A percentile compares a stretch with the other conserved stretches of the same genome.
Evolutionary conservation across 768 basidiomycete genomes (phyloP).

Genomic region (Artomyces pyxidatus): DNA sequence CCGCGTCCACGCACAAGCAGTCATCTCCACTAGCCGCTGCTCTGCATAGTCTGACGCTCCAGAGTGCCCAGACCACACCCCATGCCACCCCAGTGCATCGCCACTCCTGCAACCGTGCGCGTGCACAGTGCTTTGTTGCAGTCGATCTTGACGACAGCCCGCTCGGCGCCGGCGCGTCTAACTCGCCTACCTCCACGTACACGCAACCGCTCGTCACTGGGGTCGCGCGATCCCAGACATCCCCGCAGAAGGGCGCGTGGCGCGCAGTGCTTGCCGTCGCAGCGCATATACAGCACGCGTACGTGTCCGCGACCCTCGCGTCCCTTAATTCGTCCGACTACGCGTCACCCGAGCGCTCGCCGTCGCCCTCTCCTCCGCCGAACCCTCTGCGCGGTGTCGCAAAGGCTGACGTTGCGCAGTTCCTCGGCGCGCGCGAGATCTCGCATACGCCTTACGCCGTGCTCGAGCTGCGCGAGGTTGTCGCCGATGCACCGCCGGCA

Average conservation of each 20-base stretch:
- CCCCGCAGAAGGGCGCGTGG: conserved; percentile 7
- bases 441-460: conserved; percentile 3
- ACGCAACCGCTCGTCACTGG: background rate
- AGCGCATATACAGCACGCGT: conserved; percentile 48
- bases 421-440: background rate
- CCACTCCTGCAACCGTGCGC: conserved; percentile 10
- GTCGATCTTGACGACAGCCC: conserved; percentile 13
- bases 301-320: conserved; percentile 47
- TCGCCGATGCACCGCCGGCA: background rate
- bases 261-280: conserved; percentile 32
- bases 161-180: conserved; percentile 2
- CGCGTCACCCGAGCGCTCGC: conserved; percentile 11
- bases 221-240: conserved; percentile 1
- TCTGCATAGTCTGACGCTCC: background rate
- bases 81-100: background rate
- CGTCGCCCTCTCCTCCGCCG: conserved; percentile 11
- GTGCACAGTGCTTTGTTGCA: conserved; percentile 10
- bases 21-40: too few species aligned
- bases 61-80: background rate
- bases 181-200: background rate
- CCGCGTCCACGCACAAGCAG: background rate
- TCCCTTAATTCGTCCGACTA: conserved; percentile 24
- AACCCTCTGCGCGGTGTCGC: conserved; percentile 36
- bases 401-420: conserved; percentile 3
- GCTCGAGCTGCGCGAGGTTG: conserved; percentile 4